Evolutionary conservation across 345 rosid species (phyloP).

Genomic region (Eucalyptus dawsonii): DNA sequence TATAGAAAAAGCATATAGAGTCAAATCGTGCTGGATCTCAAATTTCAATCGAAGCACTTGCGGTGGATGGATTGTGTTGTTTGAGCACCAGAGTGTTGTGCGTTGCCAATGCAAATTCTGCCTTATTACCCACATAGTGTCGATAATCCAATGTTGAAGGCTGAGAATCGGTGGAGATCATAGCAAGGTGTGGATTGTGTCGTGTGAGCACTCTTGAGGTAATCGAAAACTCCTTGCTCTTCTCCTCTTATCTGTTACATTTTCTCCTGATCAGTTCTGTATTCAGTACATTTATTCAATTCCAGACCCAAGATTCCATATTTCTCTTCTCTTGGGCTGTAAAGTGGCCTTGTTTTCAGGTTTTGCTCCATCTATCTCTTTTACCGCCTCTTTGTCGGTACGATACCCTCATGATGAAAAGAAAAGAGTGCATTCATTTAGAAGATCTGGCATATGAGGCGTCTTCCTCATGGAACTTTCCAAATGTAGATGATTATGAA

Average conservation of each 20-base stretch:
- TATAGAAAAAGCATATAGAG: neutral
- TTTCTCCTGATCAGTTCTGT: neutral
- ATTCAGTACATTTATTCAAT: neutral
- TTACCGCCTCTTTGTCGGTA: neutral
- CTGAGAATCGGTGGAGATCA: neutral
- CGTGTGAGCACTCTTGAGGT: neutral
- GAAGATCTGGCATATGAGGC: too few species aligned
- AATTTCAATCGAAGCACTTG: neutral
- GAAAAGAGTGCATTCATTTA: too few species aligned
- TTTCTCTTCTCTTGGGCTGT: neutral
- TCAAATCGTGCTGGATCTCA: neutral
- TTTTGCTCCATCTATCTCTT: neutral
- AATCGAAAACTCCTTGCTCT: neutral
- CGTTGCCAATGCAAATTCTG: neutral
- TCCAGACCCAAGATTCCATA: neutral
- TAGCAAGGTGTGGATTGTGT: neutral
- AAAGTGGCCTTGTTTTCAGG: neutral
- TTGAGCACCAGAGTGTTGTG: neutral
- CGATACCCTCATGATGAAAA: neutral
- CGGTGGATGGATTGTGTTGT: neutral
- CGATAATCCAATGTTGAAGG: neutral
- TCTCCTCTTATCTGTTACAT: neutral
- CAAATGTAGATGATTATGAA: too few species aligned
- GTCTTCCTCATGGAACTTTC: too few species aligned
- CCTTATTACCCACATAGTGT: neutral